phyloP scores from a whole-genome alignment of 306 rosid species.

The Lithocarpus polystachyus region DNA sequence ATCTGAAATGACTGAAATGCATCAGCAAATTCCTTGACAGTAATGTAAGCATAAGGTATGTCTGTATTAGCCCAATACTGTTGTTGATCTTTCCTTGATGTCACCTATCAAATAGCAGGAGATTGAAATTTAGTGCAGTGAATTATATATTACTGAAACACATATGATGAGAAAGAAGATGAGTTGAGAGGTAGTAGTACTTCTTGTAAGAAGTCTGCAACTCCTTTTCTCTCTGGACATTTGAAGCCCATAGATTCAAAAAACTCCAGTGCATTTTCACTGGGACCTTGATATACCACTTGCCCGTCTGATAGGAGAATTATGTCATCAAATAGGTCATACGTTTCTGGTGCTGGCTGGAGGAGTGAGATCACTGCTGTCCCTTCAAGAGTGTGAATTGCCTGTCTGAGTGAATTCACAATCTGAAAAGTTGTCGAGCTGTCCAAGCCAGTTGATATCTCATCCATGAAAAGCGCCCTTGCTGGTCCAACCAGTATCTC shows the following conservation, averaged over 20 bases:
- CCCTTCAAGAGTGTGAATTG: conserved; percentile 79
- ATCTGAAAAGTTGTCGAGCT: conserved; percentile 92
- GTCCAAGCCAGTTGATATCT: conserved; percentile 92
- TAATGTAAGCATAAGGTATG: conserved; percentile 55
- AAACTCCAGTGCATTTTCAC: conserved; percentile 74
- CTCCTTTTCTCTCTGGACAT: conserved; percentile 91
- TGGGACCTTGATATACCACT: conserved; percentile 84
- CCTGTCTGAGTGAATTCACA: conserved; percentile 64
- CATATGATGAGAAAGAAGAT: no score
- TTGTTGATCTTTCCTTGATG: conserved; percentile 89
- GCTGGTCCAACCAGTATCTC: conserved; percentile 98
- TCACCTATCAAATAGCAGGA: conserved; percentile 44
- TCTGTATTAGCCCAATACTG: conserved; percentile 73
- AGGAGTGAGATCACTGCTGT: conserved; percentile 83
- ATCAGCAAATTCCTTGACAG: conserved; percentile 58
- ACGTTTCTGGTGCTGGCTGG: conserved; percentile 96
- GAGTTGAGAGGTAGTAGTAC: conserved; percentile 12
- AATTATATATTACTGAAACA: neutral
- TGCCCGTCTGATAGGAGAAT: conserved; percentile 85
- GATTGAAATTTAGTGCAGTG: no score
- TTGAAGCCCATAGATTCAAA: conserved; percentile 73
- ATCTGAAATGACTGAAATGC: conserved; percentile 74
- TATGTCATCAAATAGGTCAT: conserved; percentile 73
- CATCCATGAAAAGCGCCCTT: conserved; percentile 90
- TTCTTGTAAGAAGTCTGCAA: conserved; percentile 92